phyloP scores from a whole-genome alignment of 768 basidiomycete species.

The Tephrocybe sp. region DNA sequence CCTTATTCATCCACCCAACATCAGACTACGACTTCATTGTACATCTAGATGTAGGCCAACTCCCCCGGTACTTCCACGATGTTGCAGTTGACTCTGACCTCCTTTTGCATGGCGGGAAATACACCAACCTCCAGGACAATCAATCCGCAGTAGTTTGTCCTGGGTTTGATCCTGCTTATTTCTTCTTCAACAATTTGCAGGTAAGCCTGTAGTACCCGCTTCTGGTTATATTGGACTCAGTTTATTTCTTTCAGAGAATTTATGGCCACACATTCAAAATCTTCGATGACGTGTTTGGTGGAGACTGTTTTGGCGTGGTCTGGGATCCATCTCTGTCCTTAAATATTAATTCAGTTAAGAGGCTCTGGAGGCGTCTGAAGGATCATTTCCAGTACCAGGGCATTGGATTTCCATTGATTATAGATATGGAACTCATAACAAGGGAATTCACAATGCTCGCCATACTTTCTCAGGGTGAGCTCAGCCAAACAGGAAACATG shows the following conservation, averaged over 20 bases:
- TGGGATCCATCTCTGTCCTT: slow-evolving; percentile 85
- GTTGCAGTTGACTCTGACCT: slow-evolving; percentile 49
- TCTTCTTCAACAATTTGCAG: slow-evolving; percentile 71
- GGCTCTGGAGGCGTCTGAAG: too few relatives aligned
- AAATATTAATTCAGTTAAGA: too few relatives aligned
- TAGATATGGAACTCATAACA: too few relatives aligned
- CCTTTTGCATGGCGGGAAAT: slow-evolving; percentile 43
- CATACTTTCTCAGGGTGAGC: too few relatives aligned
- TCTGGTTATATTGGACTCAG: not conserved
- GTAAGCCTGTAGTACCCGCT: slow-evolving; percentile 33
- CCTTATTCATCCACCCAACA: slow-evolving; percentile 83
- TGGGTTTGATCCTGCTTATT: slow-evolving; percentile 77
- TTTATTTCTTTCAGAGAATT: slow-evolving; percentile 45
- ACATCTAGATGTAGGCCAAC: slow-evolving; percentile 59
- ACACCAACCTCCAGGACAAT: slow-evolving; percentile 42
- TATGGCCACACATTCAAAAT: slow-evolving; percentile 79
- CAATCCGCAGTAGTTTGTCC: slow-evolving; percentile 42
- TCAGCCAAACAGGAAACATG: too few relatives aligned
- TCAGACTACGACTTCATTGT: slow-evolving; percentile 86
- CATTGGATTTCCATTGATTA: too few relatives aligned
- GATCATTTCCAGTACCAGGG: too few relatives aligned
- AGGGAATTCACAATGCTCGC: too few relatives aligned
- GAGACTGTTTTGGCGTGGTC: slow-evolving; percentile 74
- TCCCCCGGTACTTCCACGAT: slow-evolving; percentile 79
- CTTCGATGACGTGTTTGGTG: slow-evolving; percentile 85